phyloP scores from a whole-genome alignment of 768 basidiomycete genomes.

The Panaeolus cyanescens region DNA sequence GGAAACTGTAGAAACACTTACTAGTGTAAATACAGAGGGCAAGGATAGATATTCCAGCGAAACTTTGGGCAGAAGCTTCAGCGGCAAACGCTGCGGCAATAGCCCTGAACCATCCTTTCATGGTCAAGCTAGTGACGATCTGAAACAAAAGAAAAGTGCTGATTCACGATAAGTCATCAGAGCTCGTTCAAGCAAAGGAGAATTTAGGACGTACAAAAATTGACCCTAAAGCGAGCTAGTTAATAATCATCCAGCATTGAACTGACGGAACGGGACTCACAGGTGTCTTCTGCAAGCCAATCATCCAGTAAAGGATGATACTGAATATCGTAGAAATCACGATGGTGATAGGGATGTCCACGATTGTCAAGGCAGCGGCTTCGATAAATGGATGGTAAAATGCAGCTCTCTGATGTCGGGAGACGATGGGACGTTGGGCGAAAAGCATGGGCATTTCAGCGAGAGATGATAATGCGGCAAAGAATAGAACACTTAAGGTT shows the following conservation, averaged over 20 bases:
- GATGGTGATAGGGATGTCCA: slow-evolving; percentile 61
- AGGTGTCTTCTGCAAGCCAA: slow-evolving; percentile 53
- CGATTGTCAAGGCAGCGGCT: slow-evolving; percentile 56
- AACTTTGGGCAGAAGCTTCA: slow-evolving; percentile 61
- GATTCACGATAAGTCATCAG: slow-evolving; percentile 30
- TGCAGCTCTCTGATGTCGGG: slow-evolving; percentile 57
- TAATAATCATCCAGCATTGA: neutral
- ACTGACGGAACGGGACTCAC: neutral
- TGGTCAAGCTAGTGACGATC: slow-evolving; percentile 57
- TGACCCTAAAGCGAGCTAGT: slow-evolving; percentile 25
- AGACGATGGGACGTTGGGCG: slow-evolving; percentile 59
- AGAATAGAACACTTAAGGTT: slow-evolving; percentile 56
- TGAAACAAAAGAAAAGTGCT: slow-evolving; percentile 64
- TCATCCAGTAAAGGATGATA: slow-evolving; percentile 62
- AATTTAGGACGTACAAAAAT: slow-evolving; percentile 57
- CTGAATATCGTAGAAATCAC: slow-evolving; percentile 44
- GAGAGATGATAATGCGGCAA: slow-evolving; percentile 58
- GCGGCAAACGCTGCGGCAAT: slow-evolving; percentile 62
- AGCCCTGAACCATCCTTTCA: slow-evolving; percentile 79
- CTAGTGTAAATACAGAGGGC: slow-evolving; percentile 34
- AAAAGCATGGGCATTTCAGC: slow-evolving; percentile 54
- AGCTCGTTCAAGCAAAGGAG: too few species aligned
- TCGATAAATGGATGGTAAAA: slow-evolving; percentile 49
- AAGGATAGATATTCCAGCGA: slow-evolving; percentile 46
- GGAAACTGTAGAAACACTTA: slow-evolving; percentile 20